A percentile compares a stretch with the other conserved stretches of the same genome.
Evolutionary conservation across 441 rosid genomes (phyloP).

Genomic region (Syzygium syzygioides): DNA sequence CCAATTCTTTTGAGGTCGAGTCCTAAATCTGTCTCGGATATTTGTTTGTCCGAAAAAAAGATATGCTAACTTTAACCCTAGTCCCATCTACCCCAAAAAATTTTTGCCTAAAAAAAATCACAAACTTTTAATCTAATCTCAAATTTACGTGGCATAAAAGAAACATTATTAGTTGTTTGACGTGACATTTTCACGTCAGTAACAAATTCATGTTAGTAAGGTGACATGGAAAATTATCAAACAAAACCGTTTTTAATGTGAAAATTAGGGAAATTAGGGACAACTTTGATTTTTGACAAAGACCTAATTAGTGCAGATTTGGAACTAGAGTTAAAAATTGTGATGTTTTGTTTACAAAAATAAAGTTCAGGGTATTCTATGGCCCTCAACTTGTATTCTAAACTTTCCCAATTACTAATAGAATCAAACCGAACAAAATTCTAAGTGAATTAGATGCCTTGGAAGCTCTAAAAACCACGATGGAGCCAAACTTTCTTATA

Average conservation of each 20-base stretch:
- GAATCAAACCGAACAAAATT: neutral
- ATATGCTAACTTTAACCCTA: neutral
- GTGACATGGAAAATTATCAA: neutral
- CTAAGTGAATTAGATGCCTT: neutral
- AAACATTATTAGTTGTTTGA: neutral
- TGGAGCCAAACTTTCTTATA: neutral
- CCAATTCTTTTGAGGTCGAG: neutral
- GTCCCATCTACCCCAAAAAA: neutral
- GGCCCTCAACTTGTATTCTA: neutral
- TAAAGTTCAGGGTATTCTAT: neutral
- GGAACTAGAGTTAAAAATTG: neutral
- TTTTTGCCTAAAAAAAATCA: neutral
- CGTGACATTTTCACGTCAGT: neutral
- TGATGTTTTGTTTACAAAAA: neutral
- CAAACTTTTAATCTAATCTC: neutral
- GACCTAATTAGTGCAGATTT: neutral
- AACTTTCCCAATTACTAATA: neutral
- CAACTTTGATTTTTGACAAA: rapidly evolving
- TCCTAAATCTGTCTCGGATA: neutral
- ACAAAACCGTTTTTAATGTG: neutral
- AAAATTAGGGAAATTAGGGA: neutral
- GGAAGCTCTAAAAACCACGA: neutral
- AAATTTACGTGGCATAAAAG: neutral
- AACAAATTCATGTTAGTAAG: neutral
- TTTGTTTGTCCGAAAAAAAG: neutral